Evolutionary conservation across 441 rosid species (phyloP), one percentile per base, ranked within the genome.

Genomic region (Erodium texanum): DNA sequence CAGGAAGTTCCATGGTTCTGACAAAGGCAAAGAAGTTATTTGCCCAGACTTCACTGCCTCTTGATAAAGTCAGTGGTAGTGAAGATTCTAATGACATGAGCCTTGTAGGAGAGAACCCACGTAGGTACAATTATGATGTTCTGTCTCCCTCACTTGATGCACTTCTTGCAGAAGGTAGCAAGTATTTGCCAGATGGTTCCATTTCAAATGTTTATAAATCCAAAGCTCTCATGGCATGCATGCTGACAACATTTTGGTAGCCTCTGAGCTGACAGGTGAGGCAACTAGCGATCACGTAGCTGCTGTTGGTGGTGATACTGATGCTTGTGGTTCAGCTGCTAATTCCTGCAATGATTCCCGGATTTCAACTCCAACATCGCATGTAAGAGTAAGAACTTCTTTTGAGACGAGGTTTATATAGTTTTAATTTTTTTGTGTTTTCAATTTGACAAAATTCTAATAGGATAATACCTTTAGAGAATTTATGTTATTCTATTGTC

Each of bases 51-150:
- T 75, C 79, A 59, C 4, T 54, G 23, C 76, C 73, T 10, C 67
- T 68, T 73, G 80, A 74, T 68, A 79, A 77, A 72, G 78, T 36
- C 68, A 82, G 84, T 77, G 83, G 86, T 18, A 83, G 93, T 70
- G 74, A 78, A 70, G 95, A 85, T 79, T 89, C 98, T 0, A 87
- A 86, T 75, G 97, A 84, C 67, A 95, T 92, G 99, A 92, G 93
- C 74, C 83, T 92, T 66, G 85, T 95, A 1, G 93, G 93, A 71
- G 91, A 88, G 48, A 78, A 79, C 66, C 54, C 81, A 32, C 77
- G 68, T 2, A 87, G 75, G 66, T 95, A 83, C 71, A 89, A 88
- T 70, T 95, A 81, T 62, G 96, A 84, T 45, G 83, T 66, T 71
- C 79, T 95, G 54, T 83, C 96, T 80, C 95, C 99, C 71, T 24